Evolutionary conservation across 768 basidiomycete species (phyloP).

Genomic region (Amanita subjunquillea): DNA sequence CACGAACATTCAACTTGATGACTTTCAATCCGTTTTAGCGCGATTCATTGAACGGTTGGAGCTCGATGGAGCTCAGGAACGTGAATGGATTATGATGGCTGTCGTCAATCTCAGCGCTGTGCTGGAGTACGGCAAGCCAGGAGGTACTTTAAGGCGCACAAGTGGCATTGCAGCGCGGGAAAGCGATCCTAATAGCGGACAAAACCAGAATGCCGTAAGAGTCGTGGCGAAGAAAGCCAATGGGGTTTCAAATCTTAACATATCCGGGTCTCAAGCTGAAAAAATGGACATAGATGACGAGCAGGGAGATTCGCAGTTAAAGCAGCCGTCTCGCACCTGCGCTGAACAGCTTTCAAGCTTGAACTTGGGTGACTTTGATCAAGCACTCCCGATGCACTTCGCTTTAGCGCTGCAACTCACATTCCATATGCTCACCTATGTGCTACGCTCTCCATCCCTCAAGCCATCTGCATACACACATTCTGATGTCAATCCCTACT

Average conservation of each 20-base stretch:
- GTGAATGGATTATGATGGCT: slow-evolving; percentile 97
- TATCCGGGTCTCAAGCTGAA: slow-evolving; percentile 16
- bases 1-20: slow-evolving; percentile 90
- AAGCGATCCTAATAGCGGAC: neutral
- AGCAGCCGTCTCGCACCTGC: slow-evolving; percentile 5
- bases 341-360: slow-evolving; percentile 14
- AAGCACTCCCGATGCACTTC: slow-evolving; percentile 55
- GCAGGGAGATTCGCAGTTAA: neutral
- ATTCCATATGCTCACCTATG: slow-evolving; percentile 66
- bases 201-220: slow-evolving; percentile 16
- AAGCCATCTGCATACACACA: slow-evolving; percentile 46
- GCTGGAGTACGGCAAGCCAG: slow-evolving; percentile 79
- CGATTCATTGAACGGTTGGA: slow-evolving; percentile 81
- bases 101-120: slow-evolving; percentile 72
- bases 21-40: slow-evolving; percentile 72
- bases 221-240: neutral
- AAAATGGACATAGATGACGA: slow-evolving; percentile 59
- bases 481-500: slow-evolving; percentile 72
- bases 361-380: slow-evolving; percentile 20
- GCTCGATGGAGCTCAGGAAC: slow-evolving; percentile 71
- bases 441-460: slow-evolving; percentile 54
- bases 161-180: slow-evolving; percentile 39
- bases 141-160: slow-evolving; percentile 56
- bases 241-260: neutral
- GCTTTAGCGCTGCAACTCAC: slow-evolving; percentile 70